Evolutionary conservation across 202 grass and related monocot genomes (phyloP).

Genomic region (Musa balbisiana): DNA sequence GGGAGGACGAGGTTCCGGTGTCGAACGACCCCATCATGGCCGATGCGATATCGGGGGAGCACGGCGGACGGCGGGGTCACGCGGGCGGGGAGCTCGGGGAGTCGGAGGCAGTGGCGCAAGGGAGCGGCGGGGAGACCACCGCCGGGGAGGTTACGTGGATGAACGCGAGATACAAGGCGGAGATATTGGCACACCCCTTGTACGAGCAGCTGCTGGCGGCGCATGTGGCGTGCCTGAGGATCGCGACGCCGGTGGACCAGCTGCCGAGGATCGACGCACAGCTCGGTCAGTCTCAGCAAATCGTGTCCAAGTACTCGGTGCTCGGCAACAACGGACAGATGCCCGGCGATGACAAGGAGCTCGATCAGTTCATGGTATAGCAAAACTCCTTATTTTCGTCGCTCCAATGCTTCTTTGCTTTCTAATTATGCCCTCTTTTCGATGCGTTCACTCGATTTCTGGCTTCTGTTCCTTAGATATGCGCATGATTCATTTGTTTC

Average conservation of each 20-base stretch:
- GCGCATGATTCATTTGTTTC: no score
- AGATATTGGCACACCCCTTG: constrained; percentile 75
- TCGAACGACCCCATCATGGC: constrained; percentile 40
- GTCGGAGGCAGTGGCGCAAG: not conserved
- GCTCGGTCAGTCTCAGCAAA: constrained; percentile 57
- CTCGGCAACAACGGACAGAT: constrained; percentile 26
- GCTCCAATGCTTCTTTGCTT: not conserved
- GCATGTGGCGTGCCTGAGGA: constrained; percentile 78
- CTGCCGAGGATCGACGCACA: constrained; percentile 85
- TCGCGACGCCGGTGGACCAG: constrained; percentile 90
- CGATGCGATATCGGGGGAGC: not conserved
- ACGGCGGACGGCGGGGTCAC: not conserved
- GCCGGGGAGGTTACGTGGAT: constrained; percentile 2
- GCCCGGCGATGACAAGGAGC: constrained; percentile 41
- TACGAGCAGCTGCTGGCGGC: constrained; percentile 83
- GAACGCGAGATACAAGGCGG: constrained; percentile 38
- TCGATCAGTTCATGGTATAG: constrained; percentile 91
- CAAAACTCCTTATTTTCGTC: not conserved
- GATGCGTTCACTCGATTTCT: no score
- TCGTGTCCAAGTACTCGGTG: constrained; percentile 34
- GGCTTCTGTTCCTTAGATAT: no score
- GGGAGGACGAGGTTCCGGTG: constrained; percentile 16
- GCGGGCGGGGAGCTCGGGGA: not conserved
- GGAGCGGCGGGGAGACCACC: not conserved
- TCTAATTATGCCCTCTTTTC: not conserved